Evolutionary conservation across 371 early-diverging fungal species (phyloP).

Genomic region (Apophysomyces sp.): DNA sequence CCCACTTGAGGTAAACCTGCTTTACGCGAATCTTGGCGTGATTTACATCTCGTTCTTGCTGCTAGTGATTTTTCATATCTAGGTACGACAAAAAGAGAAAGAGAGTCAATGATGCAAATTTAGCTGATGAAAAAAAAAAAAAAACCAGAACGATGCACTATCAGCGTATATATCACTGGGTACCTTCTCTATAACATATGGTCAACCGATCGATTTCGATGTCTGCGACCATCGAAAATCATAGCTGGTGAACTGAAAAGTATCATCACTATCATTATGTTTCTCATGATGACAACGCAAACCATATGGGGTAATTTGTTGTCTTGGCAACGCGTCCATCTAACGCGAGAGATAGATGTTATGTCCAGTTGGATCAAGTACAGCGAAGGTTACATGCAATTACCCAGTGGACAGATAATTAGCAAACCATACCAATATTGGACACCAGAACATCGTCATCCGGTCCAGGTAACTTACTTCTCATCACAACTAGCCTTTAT

Average conservation of each 20-base stretch:
- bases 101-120: too few species aligned
- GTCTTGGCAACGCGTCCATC: not conserved
- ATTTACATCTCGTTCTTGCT: too few species aligned
- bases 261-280: conserved; percentile 34
- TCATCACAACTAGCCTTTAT: not conserved
- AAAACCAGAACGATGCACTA: conserved; percentile 21
- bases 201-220: conserved; percentile 25
- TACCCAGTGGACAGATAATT: conserved; percentile 18
- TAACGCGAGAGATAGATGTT: conserved; percentile 15
- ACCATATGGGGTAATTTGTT: conserved; percentile 30
- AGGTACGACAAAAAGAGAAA: conserved; percentile 22
- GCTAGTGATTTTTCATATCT: conserved; percentile 45
- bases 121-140: not conserved
- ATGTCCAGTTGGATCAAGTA: conserved; percentile 39
- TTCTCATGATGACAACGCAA: conserved; percentile 26
- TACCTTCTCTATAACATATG: conserved; percentile 24
- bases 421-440: conserved; percentile 28
- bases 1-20: conserved; percentile 33
- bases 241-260: conserved; percentile 38
- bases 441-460: conserved; percentile 20
- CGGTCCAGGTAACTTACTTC: conserved; percentile 4
- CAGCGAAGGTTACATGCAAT: conserved; percentile 26
- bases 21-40: not conserved
- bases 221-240: conserved; percentile 22
- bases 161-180: conserved; percentile 20